Base-by-base conservation (phyloP, 306 rosid genomes). In the Gastrolobium bilobum region DNA sequence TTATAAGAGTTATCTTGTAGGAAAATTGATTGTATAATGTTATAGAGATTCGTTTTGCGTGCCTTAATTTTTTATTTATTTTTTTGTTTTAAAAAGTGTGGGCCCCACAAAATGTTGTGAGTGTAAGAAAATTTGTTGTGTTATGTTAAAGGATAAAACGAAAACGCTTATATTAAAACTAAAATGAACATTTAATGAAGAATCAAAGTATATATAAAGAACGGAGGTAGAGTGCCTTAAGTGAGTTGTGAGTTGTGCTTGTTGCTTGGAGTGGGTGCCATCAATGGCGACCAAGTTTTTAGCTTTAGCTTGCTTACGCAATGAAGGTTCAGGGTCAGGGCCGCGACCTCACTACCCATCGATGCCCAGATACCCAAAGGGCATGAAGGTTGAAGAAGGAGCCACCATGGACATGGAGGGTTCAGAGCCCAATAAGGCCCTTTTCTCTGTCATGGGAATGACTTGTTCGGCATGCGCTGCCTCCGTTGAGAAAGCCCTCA, bases 401-500 rank as follows among this genome's bases (percentile, higher is more conserved):
- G 38, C 3, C 46, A 50, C 13, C 44, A n/a, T 9, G 10, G 29
- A 7, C 31, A 20, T 73, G 47, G 30, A 20, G 26, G 26, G 0
- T 20, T 20, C 26, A 20, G 26, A 20, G 26, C 26, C 26, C 26
- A 20, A 20, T 20, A 90, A 75, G 78, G 89, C 89, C 10, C 84
- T 89, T 75, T 86, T 92, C 69, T 76, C 81, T 1, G 92, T 92
- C 53, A 9, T 43, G 15, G 97, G 97, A 51, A 89, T 92, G 91
- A 83, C 88, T 4, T 89, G 97, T 78, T 81, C 93, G 14, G 96
- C 93, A 1, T 90, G 96, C 42, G 92, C 93, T 1, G 91, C 82
- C 10, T 89, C 93, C 2, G 87, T 90, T 5, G 96, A 92, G 73
- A 92, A 89, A 61, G 83, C 90, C 4, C 37, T 92, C 82, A 92